Base-by-base conservation (phyloP, 352 stramenopile genomes). In the Globisporangium paroecandrum region DNA sequence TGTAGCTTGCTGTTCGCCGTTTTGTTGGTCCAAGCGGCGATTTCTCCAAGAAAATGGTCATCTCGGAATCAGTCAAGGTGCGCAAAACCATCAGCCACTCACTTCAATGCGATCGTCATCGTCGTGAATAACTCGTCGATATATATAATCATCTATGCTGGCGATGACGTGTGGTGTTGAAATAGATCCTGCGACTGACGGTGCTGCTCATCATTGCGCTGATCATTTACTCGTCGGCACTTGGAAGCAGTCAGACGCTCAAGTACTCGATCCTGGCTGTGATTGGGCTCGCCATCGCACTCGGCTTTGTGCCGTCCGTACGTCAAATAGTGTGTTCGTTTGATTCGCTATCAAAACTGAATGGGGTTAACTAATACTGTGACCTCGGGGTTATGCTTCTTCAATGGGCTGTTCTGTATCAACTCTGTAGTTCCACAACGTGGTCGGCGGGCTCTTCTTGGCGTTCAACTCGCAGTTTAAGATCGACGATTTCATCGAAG, bases 401-500 rank as follows among this genome's bases (percentile, higher is more conserved):
- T 32, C 29, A 32, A 32, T 32, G 29, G 29, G 29, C 29, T 32
- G 29, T 32, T 8, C 4, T 32, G 29, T 32, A 32, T 32, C 29
- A 32, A 24, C 36, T 3, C 38, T n/a, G 12, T 49, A 87, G 62
- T 94, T 91, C 62, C 89, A 96, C 76, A 96, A 95, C 56, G 89
- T 94, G 6, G 79, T 96, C 25, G 89, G 89, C 24, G 89, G 89
- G 25, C 76, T 96, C 59, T 94, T 93, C 60, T 72, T 96, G 41
- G 89, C 88, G n/a, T 94, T 96, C 76, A 96, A 96, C 71, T 86
- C 85, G 32, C 89, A 94, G 69, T 95, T 93, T 65, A 93, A 90
- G 71, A 89, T 96, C 58, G 89, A 93, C 58, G 85, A 96, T 62
- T 96, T 93, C 62, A 94, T 96, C 70, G 68, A 89, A 58, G 85